Evolutionary conservation across 2,329 filamentous ascomycete genomes (phyloP).

Genomic region (Pseudogymnoascus sp.): DNA sequence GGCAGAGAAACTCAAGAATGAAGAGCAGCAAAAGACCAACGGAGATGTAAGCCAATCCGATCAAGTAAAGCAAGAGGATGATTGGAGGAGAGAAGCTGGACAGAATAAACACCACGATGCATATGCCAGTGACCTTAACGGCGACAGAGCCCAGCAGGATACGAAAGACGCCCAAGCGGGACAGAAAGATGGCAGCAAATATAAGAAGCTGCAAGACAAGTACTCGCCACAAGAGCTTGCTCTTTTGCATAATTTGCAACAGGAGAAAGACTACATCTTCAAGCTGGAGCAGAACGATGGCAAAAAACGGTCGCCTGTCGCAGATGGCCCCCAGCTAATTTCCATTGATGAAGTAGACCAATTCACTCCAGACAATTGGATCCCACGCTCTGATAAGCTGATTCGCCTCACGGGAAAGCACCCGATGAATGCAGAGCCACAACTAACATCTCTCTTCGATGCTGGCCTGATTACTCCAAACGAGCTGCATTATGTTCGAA

Average conservation of each 20-base stretch:
- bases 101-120: constrained; percentile 22
- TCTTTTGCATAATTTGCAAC: constrained; percentile 34
- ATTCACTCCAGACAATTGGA: constrained; percentile 47
- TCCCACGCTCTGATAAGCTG: constrained; percentile 39
- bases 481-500: constrained; percentile 45
- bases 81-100: constrained; percentile 13
- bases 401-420: constrained; percentile 47
- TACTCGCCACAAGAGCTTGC: constrained; percentile 38
- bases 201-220: constrained; percentile 30
- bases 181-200: constrained; percentile 17
- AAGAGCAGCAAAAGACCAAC: constrained; percentile 23
- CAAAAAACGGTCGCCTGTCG: constrained; percentile 32
- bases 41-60: constrained; percentile 26
- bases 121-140: constrained; percentile 14
- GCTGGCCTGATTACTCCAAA: constrained; percentile 45
- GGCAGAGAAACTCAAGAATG: constrained; percentile 24
- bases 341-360: constrained; percentile 43
- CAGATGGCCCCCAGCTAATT: constrained; percentile 26
- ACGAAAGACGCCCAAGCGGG: constrained; percentile 24
- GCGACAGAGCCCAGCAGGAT: constrained; percentile 19
- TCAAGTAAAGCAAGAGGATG: constrained; percentile 16
- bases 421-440: constrained; percentile 44
- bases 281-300: constrained; percentile 38
- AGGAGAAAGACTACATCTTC: constrained; percentile 38
- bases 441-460: constrained; percentile 36